phyloP scores from a whole-genome alignment of 2,329 filamentous ascomycete species.

The Botrytis fabae region DNA sequence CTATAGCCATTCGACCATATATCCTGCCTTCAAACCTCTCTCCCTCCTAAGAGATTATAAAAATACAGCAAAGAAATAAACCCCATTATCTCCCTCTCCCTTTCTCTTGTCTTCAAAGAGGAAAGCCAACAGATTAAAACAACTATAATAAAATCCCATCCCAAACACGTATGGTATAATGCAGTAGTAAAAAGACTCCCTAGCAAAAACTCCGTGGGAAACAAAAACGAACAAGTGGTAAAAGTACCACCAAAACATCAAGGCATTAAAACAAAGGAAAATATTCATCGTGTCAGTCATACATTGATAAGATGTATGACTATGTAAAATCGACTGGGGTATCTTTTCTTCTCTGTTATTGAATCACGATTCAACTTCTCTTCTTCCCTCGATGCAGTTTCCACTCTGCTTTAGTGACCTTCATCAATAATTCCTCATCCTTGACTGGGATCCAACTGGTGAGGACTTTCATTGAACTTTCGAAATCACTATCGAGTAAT shows the following conservation, averaged over 20 bases:
- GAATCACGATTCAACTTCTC: constrained; percentile 15
- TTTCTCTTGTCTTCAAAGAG: not conserved
- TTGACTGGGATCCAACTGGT: constrained; percentile 93
- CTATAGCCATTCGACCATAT: not conserved
- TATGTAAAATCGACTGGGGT: not conserved
- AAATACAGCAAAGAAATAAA: not conserved
- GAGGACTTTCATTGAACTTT: constrained; percentile 95
- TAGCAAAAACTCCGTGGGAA: not conserved
- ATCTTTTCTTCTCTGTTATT: not conserved
- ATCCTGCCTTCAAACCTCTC: not conserved
- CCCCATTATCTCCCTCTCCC: not conserved
- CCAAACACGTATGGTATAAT: constrained; percentile 22
- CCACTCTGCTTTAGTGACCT: constrained; percentile 84
- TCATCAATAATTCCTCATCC: constrained; percentile 92
- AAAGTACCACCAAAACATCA: constrained; percentile 9
- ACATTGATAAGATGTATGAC: constrained; percentile 1
- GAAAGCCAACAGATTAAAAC: constrained; percentile 16
- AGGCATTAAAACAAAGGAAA: constrained; percentile 17
- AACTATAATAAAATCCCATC: not conserved
- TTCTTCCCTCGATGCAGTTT: constrained; percentile 59
- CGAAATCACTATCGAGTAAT: constrained; percentile 89
- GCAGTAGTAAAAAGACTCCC: constrained; percentile 15
- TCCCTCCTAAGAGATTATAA: not conserved
- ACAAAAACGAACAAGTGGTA: not conserved
- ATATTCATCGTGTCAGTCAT: constrained; percentile 7